Percentiles rank a stretch among this genome's conserved stretches.
These are phyloP conservation scores for Pascua guehoae DNA, from an alignment of 1,284 basidiomycete species.

Conservation along the genomic window DNA sequence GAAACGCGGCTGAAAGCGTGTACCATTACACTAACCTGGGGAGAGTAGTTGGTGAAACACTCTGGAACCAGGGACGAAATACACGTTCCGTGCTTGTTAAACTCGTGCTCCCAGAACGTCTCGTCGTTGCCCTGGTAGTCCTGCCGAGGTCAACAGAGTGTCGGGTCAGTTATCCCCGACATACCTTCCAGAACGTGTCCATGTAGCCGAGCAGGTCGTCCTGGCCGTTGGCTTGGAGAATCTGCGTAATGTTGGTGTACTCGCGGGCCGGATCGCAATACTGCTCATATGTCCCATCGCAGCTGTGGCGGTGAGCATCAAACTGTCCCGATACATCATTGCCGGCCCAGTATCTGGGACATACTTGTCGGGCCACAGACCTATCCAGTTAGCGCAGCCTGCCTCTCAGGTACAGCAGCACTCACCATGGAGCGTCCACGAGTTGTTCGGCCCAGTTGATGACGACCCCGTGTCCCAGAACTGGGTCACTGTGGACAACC, in stretches of 20 bases:
- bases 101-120: constrained; percentile 41
- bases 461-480: constrained; percentile 20
- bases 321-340: no score
- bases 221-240: constrained; percentile 61
- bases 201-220: constrained; percentile 64
- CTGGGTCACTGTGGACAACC: constrained; percentile 15
- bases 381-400: no score
- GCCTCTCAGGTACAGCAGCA: no score
- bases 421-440: constrained; percentile 26
- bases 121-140: constrained; percentile 33
- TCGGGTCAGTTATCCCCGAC: neutral
- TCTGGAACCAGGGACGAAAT: constrained; percentile 19
- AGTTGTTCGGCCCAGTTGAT: constrained; percentile 18
- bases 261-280: constrained; percentile 64
- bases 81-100: constrained; percentile 40
- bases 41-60: neutral
- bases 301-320: constrained; percentile 32
- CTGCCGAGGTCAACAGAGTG: constrained; percentile 17
- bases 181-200: constrained; percentile 47
- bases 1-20: no score
- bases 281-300: constrained; percentile 62
- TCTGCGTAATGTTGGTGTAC: constrained; percentile 58
- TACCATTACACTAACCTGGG: no score
- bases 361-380: constrained; percentile 48
- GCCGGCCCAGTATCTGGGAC: neutral